These are phyloP conservation scores for Phytophthora ramorum DNA, from an alignment of 352 stramenopile species.

Conservation along the genomic window DNA sequence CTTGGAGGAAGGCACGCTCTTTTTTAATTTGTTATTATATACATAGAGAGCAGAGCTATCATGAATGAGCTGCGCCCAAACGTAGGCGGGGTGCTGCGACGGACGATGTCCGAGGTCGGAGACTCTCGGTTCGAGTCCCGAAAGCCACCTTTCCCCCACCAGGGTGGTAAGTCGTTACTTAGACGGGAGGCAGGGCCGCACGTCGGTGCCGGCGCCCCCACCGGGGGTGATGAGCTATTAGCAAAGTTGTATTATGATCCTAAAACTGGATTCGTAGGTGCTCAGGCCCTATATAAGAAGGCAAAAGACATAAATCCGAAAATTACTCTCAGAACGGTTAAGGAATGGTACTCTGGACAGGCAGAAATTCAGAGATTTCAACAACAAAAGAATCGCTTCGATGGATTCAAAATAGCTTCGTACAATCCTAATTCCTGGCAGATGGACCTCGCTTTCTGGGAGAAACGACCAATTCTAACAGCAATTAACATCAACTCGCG, in stretches of 20 bases:
- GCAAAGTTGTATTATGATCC: conserved; percentile 35
- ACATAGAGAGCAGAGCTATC: not conserved
- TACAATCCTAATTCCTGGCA: conserved; percentile 20
- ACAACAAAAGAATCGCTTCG: conserved; percentile 11
- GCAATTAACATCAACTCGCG: conserved; percentile 44
- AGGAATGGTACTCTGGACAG: conserved; percentile 26
- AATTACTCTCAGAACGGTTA: conserved; percentile 7
- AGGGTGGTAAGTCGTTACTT: conserved; percentile 9
- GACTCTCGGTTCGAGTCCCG: too few relatives aligned
- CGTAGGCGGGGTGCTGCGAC: too few relatives aligned
- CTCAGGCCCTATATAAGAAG: conserved; percentile 32
- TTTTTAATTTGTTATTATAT: conserved; percentile 19
- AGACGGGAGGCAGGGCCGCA: too few relatives aligned
- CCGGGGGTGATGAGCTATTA: conserved; percentile 21
- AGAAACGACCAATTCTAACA: conserved; percentile 30
- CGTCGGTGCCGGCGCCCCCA: too few relatives aligned
- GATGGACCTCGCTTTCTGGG: conserved; percentile 37
- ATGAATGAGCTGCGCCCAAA: too few relatives aligned
- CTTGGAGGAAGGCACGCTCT: not conserved
- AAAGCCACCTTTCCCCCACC: not conserved
- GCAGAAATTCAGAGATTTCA: conserved; percentile 28
- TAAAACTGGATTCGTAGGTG: conserved; percentile 28
- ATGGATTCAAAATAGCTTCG: conserved; percentile 3
- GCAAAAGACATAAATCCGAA: conserved; percentile 13
- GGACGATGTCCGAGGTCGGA: too few relatives aligned